Base-by-base conservation (phyloP, 1,139 yeast genomes). In the Magnusiomyces ingens region DNA sequence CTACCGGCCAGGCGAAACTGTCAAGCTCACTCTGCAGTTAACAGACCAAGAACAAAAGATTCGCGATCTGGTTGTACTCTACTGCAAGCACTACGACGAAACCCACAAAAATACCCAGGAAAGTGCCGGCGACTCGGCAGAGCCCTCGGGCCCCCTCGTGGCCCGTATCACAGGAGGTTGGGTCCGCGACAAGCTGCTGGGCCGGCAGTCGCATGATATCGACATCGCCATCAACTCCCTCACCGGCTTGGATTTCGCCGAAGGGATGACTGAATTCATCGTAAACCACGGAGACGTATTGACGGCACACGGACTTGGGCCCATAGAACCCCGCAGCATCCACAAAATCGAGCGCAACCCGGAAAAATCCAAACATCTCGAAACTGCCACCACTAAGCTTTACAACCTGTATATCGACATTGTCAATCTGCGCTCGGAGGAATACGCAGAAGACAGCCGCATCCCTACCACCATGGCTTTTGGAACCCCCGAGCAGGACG, bases 151-250 rank as follows among this genome's bases (percentile, higher is more conserved):
- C 45, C 66, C 66, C 2, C 60, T 82, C 21, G 83, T 79, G 36
- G 75, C 91, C 19, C 71, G 99, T 58, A 86, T 93, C 61, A 91
- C 98, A 0, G 99, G 99, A 36, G 99, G 99, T 0, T 93, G 99
- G 99, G 99, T 93, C 4, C 78, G 99, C 62, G 99, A 93, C 68
- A 93, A 93, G 71, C 72, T 93, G 41, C 73, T 94, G 42, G 95
- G 95, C 0, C 75, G 77, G 50, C 82, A 80, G 36, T 84, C 94
- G 52, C 83, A 93, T 64, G 99, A 93, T 67, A 74, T 93, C 45
- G 99, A 93, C 64, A 87, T 93, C 53, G 98, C 97, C 6, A 79
- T 94, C 55, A 90, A 93, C 67, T 75, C 75, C 55, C 71, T 88
- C 63, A 80, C 95, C 0, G 99, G 99, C 0, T 89, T 86, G 64